Conservation (phyloP, 306 rosid genomes). For the Pyrus pyrifolia region DNA sequence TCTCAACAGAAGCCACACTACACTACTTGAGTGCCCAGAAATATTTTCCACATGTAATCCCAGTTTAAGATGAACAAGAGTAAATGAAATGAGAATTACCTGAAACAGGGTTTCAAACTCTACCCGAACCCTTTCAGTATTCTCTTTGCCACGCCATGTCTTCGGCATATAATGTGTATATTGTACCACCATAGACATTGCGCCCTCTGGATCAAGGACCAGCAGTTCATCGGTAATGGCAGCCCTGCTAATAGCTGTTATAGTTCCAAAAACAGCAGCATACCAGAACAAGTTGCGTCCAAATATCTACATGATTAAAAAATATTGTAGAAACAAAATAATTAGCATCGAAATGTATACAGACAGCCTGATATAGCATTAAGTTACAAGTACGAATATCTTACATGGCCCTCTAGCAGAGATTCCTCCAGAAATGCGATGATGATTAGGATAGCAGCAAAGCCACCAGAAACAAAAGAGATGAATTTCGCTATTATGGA, state of each 20-base stretch:
- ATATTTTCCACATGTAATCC: neutral
- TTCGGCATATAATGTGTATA: constrained; percentile 96
- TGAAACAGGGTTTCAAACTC: constrained; percentile 88
- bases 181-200: constrained; percentile 80
- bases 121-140: constrained; percentile 43
- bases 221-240: constrained; percentile 60
- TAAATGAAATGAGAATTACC: constrained; percentile 32
- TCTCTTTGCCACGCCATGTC: constrained; percentile 92
- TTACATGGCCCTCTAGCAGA: constrained; percentile 94
- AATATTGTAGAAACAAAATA: neutral
- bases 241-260: constrained; percentile 81
- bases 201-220: constrained; percentile 73
- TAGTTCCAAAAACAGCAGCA: constrained; percentile 88
- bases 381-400: constrained; percentile 6
- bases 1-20: too few species aligned
- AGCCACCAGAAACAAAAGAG: constrained; percentile 87
- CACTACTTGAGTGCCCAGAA: too few species aligned
- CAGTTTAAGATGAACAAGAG: neutral
- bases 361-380: neutral
- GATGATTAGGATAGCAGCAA: constrained; percentile 87
- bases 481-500: constrained; percentile 79
- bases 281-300: constrained; percentile 97
- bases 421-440: constrained; percentile 88
- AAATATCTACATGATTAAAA: constrained; percentile 46
- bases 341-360: neutral